A percentile compares a stretch with the other conserved stretches of the same genome.
phyloP scores from a whole-genome alignment of 345 rosid species.

The Physaria fendleri region DNA sequence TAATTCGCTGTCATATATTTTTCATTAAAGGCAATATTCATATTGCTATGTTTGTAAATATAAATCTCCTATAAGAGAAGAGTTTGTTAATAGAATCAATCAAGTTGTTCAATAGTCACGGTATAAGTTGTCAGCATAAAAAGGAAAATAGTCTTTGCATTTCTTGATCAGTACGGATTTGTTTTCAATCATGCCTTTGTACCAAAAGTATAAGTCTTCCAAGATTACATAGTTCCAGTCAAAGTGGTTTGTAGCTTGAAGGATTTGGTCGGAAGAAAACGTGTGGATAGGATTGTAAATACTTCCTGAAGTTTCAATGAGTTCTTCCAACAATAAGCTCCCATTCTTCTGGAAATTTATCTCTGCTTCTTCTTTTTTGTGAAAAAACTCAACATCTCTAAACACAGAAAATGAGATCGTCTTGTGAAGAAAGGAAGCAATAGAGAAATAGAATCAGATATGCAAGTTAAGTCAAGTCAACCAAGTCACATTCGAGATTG shows the following conservation, averaged over 20 bases:
- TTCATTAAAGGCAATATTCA: no score
- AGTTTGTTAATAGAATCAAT: no score
- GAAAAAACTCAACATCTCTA: constrained; percentile 6
- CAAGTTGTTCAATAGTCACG: no score
- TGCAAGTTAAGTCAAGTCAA: no score
- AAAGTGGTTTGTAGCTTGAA: constrained; percentile 22
- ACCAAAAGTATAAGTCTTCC: constrained; percentile 7
- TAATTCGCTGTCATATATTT: no score
- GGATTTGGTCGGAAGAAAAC: constrained; percentile 16
- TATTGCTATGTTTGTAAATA: no score
- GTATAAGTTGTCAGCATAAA: constrained; percentile 12
- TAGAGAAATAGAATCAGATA: not conserved
- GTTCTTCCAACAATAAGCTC: constrained; percentile 18
- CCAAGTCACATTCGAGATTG: no score
- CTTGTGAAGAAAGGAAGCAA: not conserved
- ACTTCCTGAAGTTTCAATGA: constrained; percentile 23
- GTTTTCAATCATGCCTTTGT: constrained; percentile 9
- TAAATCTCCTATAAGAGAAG: no score
- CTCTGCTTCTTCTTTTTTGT: not conserved
- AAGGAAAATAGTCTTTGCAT: not conserved
- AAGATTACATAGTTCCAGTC: not conserved
- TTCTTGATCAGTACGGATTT: constrained; percentile 19
- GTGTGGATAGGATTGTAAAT: constrained; percentile 17
- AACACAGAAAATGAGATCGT: not conserved
- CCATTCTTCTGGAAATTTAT: constrained; percentile 3